phyloP scores from a whole-genome alignment of 2,329 filamentous ascomycete species.

The Sporothrix pseudoabietina region DNA sequence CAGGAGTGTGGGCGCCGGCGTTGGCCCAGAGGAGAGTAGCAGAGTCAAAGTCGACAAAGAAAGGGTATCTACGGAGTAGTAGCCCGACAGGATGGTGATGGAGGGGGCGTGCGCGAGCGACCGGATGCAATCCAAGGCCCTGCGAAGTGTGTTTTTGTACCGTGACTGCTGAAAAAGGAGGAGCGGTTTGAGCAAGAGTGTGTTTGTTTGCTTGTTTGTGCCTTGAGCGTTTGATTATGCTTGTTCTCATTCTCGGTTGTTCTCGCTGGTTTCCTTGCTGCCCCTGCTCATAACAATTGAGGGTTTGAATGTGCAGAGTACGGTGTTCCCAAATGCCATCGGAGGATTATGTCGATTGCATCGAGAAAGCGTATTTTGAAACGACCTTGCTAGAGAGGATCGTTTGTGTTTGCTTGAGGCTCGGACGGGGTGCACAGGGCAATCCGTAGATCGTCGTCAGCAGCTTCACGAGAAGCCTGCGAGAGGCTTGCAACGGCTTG shows the following conservation, averaged over 20 bases:
- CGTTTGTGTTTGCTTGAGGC: not conserved
- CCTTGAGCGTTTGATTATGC: not conserved
- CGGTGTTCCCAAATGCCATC: not conserved
- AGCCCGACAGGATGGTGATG: constrained; percentile 1
- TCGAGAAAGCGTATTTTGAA: not conserved
- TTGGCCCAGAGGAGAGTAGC: not conserved
- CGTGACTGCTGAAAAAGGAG: not conserved
- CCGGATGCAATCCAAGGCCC: constrained; percentile 2
- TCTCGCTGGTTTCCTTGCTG: not conserved
- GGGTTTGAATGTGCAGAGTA: not conserved
- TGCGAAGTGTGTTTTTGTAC: not conserved
- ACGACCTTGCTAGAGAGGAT: not conserved
- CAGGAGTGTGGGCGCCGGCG: not conserved
- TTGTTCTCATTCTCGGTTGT: not conserved
- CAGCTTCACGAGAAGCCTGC: not conserved
- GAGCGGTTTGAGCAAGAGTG: constrained; percentile 7
- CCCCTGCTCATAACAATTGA: not conserved
- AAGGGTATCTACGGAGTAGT: not conserved
- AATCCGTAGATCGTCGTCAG: not conserved
- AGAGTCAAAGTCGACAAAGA: not conserved
- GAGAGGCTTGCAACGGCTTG: not conserved
- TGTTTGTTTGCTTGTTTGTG: not conserved
- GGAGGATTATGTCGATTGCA: not conserved
- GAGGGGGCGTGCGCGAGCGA: not conserved
- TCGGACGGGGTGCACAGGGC: not conserved